A percentile compares a stretch with the other conserved stretches of the same genome.
Conservation (phyloP, 352 stramenopile genomes). For the Aphanomyces cochlioides region DNA sequence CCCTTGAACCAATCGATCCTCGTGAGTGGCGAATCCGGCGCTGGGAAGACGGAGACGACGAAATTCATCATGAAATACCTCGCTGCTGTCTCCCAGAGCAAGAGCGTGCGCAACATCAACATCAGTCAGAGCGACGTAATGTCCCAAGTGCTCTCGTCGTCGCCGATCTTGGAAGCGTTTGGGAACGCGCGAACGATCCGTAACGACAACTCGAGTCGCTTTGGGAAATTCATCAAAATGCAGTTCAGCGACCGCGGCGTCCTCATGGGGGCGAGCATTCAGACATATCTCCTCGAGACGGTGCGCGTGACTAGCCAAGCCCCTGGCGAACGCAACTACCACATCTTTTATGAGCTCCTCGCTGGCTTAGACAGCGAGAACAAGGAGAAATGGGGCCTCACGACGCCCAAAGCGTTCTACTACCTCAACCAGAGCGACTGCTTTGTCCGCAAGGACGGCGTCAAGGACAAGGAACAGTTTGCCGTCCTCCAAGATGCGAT, state of each 20-base stretch:
- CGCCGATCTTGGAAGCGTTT: slow-evolving; percentile 98
- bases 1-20: slow-evolving; percentile 88
- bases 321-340: slow-evolving; percentile 92
- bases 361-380: slow-evolving; percentile 58
- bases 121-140: slow-evolving; percentile 75
- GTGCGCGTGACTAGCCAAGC: slow-evolving; percentile 92
- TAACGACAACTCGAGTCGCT: slow-evolving; percentile 96
- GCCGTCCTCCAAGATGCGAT: slow-evolving; percentile 66
- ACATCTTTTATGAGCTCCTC: slow-evolving; percentile 95
- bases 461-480: slow-evolving; percentile 90
- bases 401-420: slow-evolving; percentile 66
- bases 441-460: slow-evolving; percentile 74
- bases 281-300: slow-evolving; percentile 97
- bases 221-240: slow-evolving; percentile 98
- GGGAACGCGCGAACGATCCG: slow-evolving; percentile 96
- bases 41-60: slow-evolving; percentile 96
- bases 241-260: slow-evolving; percentile 77
- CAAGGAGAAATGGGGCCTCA: slow-evolving; percentile 62
- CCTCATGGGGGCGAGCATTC: slow-evolving; percentile 89
- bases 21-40: slow-evolving; percentile 89
- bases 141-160: slow-evolving; percentile 94
- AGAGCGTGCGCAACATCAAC: slow-evolving; percentile 34
- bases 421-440: slow-evolving; percentile 90
- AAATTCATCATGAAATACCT: slow-evolving; percentile 97
- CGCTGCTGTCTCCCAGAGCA: slow-evolving; percentile 79